Evolutionary conservation across 768 basidiomycete genomes (phyloP).

Genomic region (Phaffia tasmanica): DNA sequence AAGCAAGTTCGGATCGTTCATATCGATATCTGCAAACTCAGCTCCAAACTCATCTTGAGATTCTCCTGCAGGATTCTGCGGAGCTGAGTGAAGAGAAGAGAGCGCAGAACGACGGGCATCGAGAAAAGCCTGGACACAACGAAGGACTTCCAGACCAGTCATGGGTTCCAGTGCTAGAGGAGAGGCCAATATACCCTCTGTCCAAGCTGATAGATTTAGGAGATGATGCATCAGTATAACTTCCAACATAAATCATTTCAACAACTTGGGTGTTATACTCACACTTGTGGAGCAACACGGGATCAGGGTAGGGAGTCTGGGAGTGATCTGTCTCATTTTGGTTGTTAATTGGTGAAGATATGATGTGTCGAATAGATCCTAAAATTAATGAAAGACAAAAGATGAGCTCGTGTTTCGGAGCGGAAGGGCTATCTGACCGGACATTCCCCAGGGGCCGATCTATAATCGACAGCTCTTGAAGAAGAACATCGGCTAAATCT

Average conservation of each 20-base stretch:
- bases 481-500: slow-evolving; percentile 49
- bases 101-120: slow-evolving; percentile 42
- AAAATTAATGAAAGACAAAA: slow-evolving; percentile 47
- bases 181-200: slow-evolving; percentile 45
- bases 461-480: slow-evolving; percentile 41
- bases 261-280: slow-evolving; percentile 31
- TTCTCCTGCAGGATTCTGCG: slow-evolving; percentile 42
- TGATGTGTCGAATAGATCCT: slow-evolving; percentile 48
- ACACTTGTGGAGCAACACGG: slow-evolving; percentile 50
- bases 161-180: slow-evolving; percentile 43
- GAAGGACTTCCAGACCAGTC: slow-evolving; percentile 49
- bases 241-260: neutral
- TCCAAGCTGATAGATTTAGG: slow-evolving; percentile 47
- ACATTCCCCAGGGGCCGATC: neutral
- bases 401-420: slow-evolving; percentile 18
- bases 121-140: slow-evolving; percentile 53
- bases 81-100: slow-evolving; percentile 42
- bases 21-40: slow-evolving; percentile 51
- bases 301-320: slow-evolving; percentile 50
- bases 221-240: neutral
- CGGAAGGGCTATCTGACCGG: neutral
- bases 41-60: slow-evolving; percentile 46
- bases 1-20: slow-evolving; percentile 14
- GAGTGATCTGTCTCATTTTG: slow-evolving; percentile 31
- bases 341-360: slow-evolving; percentile 42